Evolutionary conservation across 768 basidiomycete species (phyloP).

Genomic region (Mycena metata): DNA sequence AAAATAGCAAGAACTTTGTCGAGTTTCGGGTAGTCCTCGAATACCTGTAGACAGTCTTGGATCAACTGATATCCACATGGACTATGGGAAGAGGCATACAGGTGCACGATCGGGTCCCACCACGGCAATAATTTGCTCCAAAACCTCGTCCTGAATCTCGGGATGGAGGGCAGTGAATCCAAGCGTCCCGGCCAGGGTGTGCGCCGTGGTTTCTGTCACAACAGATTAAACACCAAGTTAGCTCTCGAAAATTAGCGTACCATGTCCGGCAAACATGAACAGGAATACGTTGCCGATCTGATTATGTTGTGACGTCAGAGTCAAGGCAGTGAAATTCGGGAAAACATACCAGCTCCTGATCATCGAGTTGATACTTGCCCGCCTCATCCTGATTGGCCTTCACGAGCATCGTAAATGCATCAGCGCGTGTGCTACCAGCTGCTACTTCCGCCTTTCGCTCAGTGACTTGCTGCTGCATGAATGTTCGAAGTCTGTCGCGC

Average conservation of each 20-base stretch:
- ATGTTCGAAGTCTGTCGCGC: constrained; percentile 48
- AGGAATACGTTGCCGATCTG: constrained; percentile 68
- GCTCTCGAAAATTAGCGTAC: constrained; percentile 42
- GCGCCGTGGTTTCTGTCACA: constrained; percentile 63
- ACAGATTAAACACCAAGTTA: neutral
- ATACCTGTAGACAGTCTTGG: constrained; percentile 16
- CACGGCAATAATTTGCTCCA: constrained; percentile 57
- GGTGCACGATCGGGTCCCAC: constrained; percentile 53
- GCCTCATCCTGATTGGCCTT: constrained; percentile 59
- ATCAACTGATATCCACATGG: neutral
- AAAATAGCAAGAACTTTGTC: constrained; percentile 47
- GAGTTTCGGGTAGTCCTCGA: constrained; percentile 40
- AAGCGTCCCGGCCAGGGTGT: constrained; percentile 61
- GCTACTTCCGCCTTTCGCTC: constrained; percentile 51
- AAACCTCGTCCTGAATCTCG: constrained; percentile 63
- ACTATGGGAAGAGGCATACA: constrained; percentile 34
- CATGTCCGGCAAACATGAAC: constrained; percentile 72
- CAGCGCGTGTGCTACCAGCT: constrained; percentile 37
- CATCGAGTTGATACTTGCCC: constrained; percentile 54
- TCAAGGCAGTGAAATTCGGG: neutral
- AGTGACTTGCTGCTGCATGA: constrained; percentile 55
- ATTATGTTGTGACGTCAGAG: neutral
- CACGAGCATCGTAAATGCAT: constrained; percentile 60
- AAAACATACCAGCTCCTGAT: constrained; percentile 55
- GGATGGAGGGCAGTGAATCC: constrained; percentile 60